Evolutionary conservation across 2,329 filamentous ascomycete genomes (phyloP).

Genomic region (Zarea fungicola): DNA sequence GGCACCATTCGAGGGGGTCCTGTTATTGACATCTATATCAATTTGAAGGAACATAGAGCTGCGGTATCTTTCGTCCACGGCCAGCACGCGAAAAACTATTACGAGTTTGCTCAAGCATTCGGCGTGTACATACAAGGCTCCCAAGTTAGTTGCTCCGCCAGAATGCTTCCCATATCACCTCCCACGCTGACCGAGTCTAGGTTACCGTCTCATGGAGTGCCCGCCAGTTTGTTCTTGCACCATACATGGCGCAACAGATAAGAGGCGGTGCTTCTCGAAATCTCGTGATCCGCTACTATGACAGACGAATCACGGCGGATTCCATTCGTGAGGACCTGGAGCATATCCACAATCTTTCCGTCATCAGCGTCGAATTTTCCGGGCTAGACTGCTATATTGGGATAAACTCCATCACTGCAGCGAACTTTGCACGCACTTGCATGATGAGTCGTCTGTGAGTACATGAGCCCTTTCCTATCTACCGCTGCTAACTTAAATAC

Average conservation of each 20-base stretch:
- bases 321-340: constrained; percentile 68
- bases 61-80: constrained; percentile 66
- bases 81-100: constrained; percentile 58
- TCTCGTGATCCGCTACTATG: constrained; percentile 59
- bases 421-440: constrained; percentile 70
- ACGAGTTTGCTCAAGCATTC: constrained; percentile 56
- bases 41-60: constrained; percentile 52
- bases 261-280: constrained; percentile 66
- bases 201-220: constrained; percentile 65
- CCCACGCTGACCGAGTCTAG: constrained; percentile 34
- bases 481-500: constrained; percentile 25
- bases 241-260: constrained; percentile 61
- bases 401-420: constrained; percentile 72
- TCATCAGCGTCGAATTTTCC: constrained; percentile 59
- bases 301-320: constrained; percentile 54
- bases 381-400: constrained; percentile 60
- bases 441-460: constrained; percentile 60
- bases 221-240: constrained; percentile 61
- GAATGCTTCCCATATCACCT: neutral
- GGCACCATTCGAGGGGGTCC: constrained; percentile 63
- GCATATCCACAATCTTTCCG: constrained; percentile 73
- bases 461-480: neutral
- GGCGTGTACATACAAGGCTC: constrained; percentile 61
- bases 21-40: constrained; percentile 63
- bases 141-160: neutral